Conservation (phyloP, 2,329 filamentous ascomycete genomes). For the Penicillium sp. region DNA sequence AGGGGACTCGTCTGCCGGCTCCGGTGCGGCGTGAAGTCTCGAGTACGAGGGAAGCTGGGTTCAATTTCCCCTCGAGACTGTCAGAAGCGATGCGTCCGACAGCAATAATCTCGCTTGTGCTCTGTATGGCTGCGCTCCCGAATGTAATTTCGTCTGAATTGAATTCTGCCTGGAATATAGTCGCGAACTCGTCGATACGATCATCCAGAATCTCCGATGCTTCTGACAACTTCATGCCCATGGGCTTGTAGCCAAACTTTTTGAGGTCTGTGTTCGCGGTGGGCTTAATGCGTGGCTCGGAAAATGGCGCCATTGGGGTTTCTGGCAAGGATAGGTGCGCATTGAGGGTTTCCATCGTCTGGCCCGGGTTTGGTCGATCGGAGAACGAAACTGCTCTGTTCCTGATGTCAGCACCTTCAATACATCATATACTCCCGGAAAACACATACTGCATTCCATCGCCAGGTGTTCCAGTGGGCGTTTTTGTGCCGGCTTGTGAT, state of each 20-base stretch:
- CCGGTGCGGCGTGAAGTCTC: slow-evolving; percentile 84
- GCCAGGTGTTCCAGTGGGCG: slow-evolving; percentile 28
- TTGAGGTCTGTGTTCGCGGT: slow-evolving; percentile 84
- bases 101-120: slow-evolving; percentile 81
- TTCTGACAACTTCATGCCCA: slow-evolving; percentile 92
- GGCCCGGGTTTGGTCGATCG: slow-evolving; percentile 74
- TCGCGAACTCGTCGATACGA: slow-evolving; percentile 83
- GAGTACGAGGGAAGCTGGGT: slow-evolving; percentile 77
- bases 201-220: slow-evolving; percentile 92
- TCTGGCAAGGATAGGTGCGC: slow-evolving; percentile 66
- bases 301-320: slow-evolving; percentile 67
- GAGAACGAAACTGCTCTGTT: slow-evolving; percentile 64
- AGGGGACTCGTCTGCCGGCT: slow-evolving; percentile 73
- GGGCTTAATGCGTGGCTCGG: slow-evolving; percentile 76
- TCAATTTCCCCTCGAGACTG: slow-evolving; percentile 77
- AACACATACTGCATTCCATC: slow-evolving; percentile 40
- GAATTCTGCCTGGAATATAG: slow-evolving; percentile 71
- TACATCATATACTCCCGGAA: background rate
- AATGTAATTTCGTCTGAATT: slow-evolving; percentile 75
- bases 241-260: slow-evolving; percentile 86
- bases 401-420: slow-evolving; percentile 14
- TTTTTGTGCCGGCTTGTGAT: slow-evolving; percentile 50
- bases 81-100: slow-evolving; percentile 92
- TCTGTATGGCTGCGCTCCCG: slow-evolving; percentile 80
- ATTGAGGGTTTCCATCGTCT: slow-evolving; percentile 81